phyloP scores from a whole-genome alignment of 768 basidiomycete genomes.

The Dentipellis sp. region DNA sequence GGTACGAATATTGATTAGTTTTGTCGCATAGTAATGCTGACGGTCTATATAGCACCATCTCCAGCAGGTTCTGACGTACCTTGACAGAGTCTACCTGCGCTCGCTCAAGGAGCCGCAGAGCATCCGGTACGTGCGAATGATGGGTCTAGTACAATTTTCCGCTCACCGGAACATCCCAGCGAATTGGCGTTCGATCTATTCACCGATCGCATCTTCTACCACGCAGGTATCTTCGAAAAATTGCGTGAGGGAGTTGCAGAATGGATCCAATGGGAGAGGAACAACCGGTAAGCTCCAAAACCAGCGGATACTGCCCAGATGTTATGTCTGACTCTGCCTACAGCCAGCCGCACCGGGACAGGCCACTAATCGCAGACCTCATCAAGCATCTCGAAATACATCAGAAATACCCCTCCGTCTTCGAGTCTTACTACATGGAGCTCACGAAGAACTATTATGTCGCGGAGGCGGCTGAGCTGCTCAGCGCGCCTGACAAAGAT shows the following conservation, averaged over 20 bases:
- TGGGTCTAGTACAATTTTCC: background rate
- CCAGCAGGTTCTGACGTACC: background rate
- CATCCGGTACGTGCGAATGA: conserved; percentile 10
- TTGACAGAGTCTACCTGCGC: conserved; percentile 1
- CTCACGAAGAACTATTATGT: conserved; percentile 45
- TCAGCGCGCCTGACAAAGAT: conserved; percentile 27
- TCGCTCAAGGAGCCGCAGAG: conserved; percentile 29
- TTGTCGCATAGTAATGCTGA: background rate
- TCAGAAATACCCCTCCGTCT: conserved; percentile 41
- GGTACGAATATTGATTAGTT: background rate
- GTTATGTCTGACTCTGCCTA: background rate
- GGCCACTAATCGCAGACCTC: conserved; percentile 37
- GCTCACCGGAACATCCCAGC: background rate
- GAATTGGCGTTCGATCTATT: conserved; percentile 6
- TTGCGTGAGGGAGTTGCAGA: conserved; percentile 2
- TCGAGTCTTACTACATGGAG: conserved; percentile 48
- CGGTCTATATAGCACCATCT: conserved; percentile 24
- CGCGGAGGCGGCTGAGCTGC: conserved; percentile 34
- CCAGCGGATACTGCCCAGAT: background rate
- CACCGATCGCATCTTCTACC: conserved; percentile 4
- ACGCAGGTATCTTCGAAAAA: background rate
- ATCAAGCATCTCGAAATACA: conserved; percentile 49
- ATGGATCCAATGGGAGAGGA: conserved; percentile 12
- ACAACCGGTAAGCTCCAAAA: conserved; percentile 2
- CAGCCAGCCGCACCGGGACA: conserved; percentile 30